phyloP scores from a whole-genome alignment of 495 filamentous ascomycete genomes.

The Xylaria flabelliformis region DNA sequence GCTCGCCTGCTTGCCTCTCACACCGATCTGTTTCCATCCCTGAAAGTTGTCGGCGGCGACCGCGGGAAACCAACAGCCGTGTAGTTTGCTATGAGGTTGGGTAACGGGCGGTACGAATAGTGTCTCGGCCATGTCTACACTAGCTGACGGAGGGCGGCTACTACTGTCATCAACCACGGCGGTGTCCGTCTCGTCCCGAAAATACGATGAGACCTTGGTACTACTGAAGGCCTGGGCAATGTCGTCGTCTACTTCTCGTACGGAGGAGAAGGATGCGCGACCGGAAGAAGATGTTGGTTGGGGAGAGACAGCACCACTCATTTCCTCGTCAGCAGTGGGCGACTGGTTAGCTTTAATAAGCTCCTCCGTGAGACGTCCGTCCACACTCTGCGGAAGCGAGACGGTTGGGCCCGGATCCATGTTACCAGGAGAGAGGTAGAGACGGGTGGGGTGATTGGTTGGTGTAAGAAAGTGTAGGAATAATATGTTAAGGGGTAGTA shows the following conservation, averaged over 20 bases:
- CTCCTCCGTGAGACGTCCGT: conserved; percentile 33
- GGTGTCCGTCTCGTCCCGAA: conserved; percentile 47
- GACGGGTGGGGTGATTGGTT: conserved; percentile 15
- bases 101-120: conserved; percentile 56
- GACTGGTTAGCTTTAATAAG: conserved; percentile 24
- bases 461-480: conserved; percentile 24
- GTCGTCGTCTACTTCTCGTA: conserved; percentile 57
- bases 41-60: conserved; percentile 67
- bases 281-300: conserved; percentile 33
- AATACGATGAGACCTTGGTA: conserved; percentile 66
- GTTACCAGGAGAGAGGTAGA: conserved; percentile 24
- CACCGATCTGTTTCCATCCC: conserved; percentile 74
- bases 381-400: conserved; percentile 39
- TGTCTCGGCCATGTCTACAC: conserved; percentile 52
- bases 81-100: conserved; percentile 53
- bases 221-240: conserved; percentile 76
- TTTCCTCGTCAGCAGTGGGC: conserved; percentile 10
- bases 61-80: conserved; percentile 69
- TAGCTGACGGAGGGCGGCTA: conserved; percentile 25
- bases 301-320: conserved; percentile 17
- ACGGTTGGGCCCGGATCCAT: conserved; percentile 39
- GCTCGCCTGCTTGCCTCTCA: conserved; percentile 69
- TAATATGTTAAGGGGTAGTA: not conserved
- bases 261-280: conserved; percentile 63
- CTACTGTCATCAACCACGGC: conserved; percentile 49